Percentiles rank a stretch among this genome's conserved stretches.
phyloP scores from a whole-genome alignment of 768 basidiomycete species.

The Boletellus ananas region DNA sequence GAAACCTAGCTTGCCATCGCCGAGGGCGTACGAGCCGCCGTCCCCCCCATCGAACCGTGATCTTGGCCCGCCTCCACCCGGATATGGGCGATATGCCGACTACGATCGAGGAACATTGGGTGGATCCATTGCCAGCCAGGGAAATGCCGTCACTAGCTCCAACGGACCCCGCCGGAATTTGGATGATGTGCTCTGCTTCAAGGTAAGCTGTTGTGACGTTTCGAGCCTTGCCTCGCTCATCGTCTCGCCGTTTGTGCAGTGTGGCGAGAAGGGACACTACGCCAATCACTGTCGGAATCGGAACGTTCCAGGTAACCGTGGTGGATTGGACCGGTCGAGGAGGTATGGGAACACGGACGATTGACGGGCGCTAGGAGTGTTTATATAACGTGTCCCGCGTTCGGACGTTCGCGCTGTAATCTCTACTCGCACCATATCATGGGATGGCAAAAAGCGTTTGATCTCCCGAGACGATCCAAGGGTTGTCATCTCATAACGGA shows the following conservation, averaged over 20 bases:
- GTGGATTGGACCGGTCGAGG: conserved; percentile 61
- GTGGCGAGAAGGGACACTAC: conserved; percentile 91
- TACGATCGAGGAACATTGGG: conserved; percentile 53
- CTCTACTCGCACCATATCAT: conserved; percentile 36
- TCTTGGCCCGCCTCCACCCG: conserved; percentile 88
- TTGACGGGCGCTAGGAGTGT: conserved; percentile 7
- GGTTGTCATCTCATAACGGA: conserved; percentile 86
- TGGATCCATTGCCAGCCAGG: conserved; percentile 20
- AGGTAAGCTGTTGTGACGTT: conserved; percentile 43
- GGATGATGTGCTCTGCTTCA: conserved; percentile 85
- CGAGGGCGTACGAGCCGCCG: conserved; percentile 74
- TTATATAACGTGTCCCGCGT: background rate
- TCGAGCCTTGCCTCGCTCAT: background rate
- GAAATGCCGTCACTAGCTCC: conserved; percentile 29
- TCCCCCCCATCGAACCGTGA: conserved; percentile 71
- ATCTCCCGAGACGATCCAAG: conserved; percentile 47
- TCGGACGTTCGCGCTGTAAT: background rate
- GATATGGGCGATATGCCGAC: conserved; percentile 81
- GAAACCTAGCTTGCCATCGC: conserved; percentile 66
- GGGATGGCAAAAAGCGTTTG: conserved; percentile 91
- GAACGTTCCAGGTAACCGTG: conserved; percentile 88
- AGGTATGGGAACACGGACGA: conserved; percentile 31
- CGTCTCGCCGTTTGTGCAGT: conserved; percentile 41
- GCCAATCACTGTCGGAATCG: conserved; percentile 91
- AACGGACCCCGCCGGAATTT: conserved; percentile 61